Base-by-base conservation (phyloP, 2,329 filamentous ascomycete genomes). In the Aspergillus piperis region DNA sequence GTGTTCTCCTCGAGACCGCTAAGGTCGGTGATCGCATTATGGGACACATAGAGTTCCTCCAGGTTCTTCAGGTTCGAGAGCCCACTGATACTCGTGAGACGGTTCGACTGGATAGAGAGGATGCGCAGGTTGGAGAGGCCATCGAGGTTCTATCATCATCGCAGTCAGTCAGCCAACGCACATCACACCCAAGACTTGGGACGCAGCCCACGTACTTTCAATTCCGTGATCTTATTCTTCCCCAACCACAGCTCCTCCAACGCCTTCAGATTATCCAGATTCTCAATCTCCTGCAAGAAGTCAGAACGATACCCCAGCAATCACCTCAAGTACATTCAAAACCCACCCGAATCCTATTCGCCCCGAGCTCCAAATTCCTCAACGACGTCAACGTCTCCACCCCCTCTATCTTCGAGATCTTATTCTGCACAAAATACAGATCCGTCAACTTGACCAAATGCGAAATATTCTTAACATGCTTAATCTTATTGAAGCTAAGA, bases 401-500 rank as follows among this genome's bases (percentile, higher is more conserved):
- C 13, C 89, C 89, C 71, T 98, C 94, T 69, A 99, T 97, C 58
- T 83, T 88, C 66, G 85, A 84, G 73, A 99, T 96, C 76, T 95
- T 95, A 79, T 99, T 98, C 73, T 96, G 91, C 53, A 98, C 92
- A 68, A 99, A 90, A 75, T 90, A 99, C 3, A 99, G 75, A 67
- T 98, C 92, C 63, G 84, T 89, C 59, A 98, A 84, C 57, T 92
- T 84, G 21, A 81, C 88, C 61, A 99, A 80, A 70, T 94, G 90
- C 60, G 84, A 84, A 66, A 98, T 81, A 70, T 94, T 88, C 78
- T 96, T 96, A 81, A 99, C 96, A 78, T 97, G 93, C 76, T 96
- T 97, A 81, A 99, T 94, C 82, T 98, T 98, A 82, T 99, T 99
- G 85, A 97, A 99, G 76, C 91, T 96, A 54, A 99, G 83, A 74